Evolutionary conservation across 2,329 filamentous ascomycete species (phyloP).

Genomic region (Botryotinia globosa): DNA sequence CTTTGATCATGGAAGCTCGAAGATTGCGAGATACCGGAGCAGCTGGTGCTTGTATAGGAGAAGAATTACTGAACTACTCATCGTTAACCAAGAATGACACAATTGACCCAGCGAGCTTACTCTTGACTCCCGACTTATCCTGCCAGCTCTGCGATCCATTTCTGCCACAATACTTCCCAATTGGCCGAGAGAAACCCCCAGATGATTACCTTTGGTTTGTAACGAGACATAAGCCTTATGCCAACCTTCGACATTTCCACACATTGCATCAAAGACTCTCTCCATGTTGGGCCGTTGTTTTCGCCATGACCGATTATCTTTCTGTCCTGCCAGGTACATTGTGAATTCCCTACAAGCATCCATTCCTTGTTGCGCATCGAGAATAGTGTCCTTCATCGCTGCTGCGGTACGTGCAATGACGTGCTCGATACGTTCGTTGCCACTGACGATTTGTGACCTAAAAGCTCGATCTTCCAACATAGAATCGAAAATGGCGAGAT

Average conservation of each 20-base stretch:
- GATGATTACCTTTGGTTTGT: constrained; percentile 66
- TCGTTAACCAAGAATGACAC: constrained; percentile 16
- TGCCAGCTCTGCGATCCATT: constrained; percentile 80
- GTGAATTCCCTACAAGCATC: constrained; percentile 74
- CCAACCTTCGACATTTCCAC: constrained; percentile 90
- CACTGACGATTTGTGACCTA: constrained; percentile 75
- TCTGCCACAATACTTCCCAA: constrained; percentile 76
- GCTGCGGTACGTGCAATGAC: constrained; percentile 77
- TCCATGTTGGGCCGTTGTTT: constrained; percentile 60
- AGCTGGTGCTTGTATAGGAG: constrained; percentile 17
- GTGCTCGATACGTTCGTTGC: constrained; percentile 88
- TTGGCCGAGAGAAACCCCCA: constrained; percentile 68
- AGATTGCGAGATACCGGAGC: constrained; percentile 27
- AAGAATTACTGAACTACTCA: constrained; percentile 22
- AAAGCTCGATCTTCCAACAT: constrained; percentile 86
- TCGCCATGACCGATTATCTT: constrained; percentile 57
- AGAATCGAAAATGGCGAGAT: constrained; percentile 76
- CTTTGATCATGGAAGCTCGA: constrained; percentile 34
- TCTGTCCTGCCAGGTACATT: constrained; percentile 68
- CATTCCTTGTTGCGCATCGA: constrained; percentile 76
- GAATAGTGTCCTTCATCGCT: constrained; percentile 72
- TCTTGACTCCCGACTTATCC: constrained; percentile 75
- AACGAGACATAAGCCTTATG: constrained; percentile 74
- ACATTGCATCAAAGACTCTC: constrained; percentile 85
- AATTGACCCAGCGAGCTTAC: constrained; percentile 47